Percentiles rank a stretch among this genome's conserved stretches.
Conservation (phyloP, 495 filamentous ascomycete species). For the Lasiosphaeria hispida region DNA sequence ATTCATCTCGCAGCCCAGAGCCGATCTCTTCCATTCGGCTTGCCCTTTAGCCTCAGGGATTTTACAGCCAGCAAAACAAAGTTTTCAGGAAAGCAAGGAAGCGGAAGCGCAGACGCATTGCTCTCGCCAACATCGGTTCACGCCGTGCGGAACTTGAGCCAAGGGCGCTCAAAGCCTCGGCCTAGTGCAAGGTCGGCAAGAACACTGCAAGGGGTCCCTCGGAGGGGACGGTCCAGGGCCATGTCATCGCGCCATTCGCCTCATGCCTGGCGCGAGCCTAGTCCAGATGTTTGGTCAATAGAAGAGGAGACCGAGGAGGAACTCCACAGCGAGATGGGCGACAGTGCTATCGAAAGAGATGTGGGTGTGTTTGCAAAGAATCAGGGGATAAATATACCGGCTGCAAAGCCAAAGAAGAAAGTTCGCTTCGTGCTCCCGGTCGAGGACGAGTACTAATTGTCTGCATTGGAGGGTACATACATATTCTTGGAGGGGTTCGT, state of each 20-base stretch:
- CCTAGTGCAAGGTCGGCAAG: neutral
- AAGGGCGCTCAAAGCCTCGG: neutral
- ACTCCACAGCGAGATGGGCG: conserved; percentile 35
- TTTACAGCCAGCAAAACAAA: conserved; percentile 17
- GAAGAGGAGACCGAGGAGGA: conserved; percentile 50
- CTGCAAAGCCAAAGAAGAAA: conserved; percentile 49
- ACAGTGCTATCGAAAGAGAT: conserved; percentile 23
- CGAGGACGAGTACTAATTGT: conserved; percentile 21
- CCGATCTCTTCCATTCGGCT: conserved; percentile 18
- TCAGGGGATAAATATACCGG: conserved; percentile 40
- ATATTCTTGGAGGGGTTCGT: conserved; percentile 5
- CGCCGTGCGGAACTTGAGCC: neutral
- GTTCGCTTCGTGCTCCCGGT: conserved; percentile 49
- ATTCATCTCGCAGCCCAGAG: conserved; percentile 32
- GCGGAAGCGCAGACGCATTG: conserved; percentile 21
- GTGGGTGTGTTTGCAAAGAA: conserved; percentile 23
- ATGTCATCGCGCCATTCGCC: conserved; percentile 30
- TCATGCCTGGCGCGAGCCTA: conserved; percentile 51
- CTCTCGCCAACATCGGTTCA: conserved; percentile 30
- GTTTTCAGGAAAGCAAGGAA: conserved; percentile 4
- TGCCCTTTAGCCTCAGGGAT: conserved; percentile 28
- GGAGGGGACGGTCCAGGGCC: conserved; percentile 4
- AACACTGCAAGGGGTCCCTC: neutral
- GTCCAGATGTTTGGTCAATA: conserved; percentile 51
- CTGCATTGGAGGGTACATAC: conserved; percentile 3